Evolutionary conservation across 345 rosid species (phyloP).

Genomic region (Hibiscus mutabilis): DNA sequence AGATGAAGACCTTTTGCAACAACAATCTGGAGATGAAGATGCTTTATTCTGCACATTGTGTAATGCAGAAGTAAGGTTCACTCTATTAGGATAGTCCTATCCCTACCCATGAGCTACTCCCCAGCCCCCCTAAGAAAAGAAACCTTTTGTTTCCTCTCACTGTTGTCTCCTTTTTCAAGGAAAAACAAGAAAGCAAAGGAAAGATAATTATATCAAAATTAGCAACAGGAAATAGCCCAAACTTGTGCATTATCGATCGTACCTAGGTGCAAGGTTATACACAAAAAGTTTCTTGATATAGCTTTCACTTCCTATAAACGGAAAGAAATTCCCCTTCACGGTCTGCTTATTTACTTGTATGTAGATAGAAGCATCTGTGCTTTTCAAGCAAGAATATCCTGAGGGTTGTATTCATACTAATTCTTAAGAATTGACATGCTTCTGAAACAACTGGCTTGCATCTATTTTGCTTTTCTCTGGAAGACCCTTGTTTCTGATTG

Average conservation of each 20-base stretch:
- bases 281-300: not conserved
- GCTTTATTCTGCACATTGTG: constrained; percentile 85
- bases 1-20: constrained; percentile 40
- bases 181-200: not conserved
- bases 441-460: not conserved
- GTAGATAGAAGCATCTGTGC: not conserved
- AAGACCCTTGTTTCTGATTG: not conserved
- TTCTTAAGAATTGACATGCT: not conserved
- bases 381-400: constrained; percentile 1
- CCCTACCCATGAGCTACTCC: not conserved
- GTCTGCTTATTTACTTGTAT: too few species aligned
- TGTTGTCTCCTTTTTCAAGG: not conserved
- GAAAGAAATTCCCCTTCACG: not conserved
- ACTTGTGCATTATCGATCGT: not conserved
- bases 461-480: not conserved
- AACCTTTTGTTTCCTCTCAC: constrained; percentile 1
- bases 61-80: constrained; percentile 69
- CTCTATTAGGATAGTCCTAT: not conserved
- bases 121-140: not conserved
- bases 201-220: not conserved
- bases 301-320: not conserved
- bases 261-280: not conserved
- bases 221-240: not conserved
- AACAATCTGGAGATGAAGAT: constrained; percentile 53
- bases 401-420: not conserved